Percentiles rank a stretch among this genome's conserved stretches.
These are phyloP conservation scores for Mariannaea elegans DNA, from an alignment of 2,329 filamentous ascomycete genomes.

Conservation along the genomic window DNA sequence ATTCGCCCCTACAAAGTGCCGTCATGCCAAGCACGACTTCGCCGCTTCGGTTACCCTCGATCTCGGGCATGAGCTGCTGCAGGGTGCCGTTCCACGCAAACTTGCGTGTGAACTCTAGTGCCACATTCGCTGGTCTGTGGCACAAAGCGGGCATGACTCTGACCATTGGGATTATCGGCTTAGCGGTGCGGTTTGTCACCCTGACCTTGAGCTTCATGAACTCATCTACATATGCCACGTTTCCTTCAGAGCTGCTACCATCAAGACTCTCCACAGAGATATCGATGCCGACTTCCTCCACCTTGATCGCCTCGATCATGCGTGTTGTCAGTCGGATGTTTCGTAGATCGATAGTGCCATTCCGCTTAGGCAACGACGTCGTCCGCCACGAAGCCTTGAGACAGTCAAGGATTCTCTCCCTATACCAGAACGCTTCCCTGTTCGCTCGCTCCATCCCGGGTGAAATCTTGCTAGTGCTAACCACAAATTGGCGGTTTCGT, in stretches of 20 bases:
- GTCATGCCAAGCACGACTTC: conserved; percentile 76
- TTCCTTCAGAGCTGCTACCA: conserved; percentile 31
- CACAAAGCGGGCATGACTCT: conserved; percentile 80
- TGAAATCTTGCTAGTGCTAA: conserved; percentile 80
- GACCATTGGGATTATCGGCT: conserved; percentile 75
- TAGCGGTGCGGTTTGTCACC: conserved; percentile 76
- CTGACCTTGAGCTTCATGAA: conserved; percentile 77
- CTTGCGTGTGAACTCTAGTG: conserved; percentile 83
- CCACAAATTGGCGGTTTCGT: conserved; percentile 91
- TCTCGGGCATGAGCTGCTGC: conserved; percentile 74
- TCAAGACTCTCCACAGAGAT: conserved; percentile 59
- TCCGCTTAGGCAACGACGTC: conserved; percentile 57
- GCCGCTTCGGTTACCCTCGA: conserved; percentile 66
- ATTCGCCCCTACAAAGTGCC: conserved; percentile 80
- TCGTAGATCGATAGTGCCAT: conserved; percentile 79
- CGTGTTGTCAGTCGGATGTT: conserved; percentile 76
- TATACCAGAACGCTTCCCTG: conserved; percentile 91
- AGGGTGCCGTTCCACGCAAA: conserved; percentile 86
- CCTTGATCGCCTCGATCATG: conserved; percentile 84
- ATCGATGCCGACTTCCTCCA: conserved; percentile 80
- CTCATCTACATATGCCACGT: conserved; percentile 50
- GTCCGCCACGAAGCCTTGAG: conserved; percentile 78
- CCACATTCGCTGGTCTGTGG: conserved; percentile 74
- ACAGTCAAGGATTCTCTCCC: conserved; percentile 78
- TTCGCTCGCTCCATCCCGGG: conserved; percentile 81